Conservation (phyloP, 208 protist species). For the Tritrichomonas musculus region DNA sequence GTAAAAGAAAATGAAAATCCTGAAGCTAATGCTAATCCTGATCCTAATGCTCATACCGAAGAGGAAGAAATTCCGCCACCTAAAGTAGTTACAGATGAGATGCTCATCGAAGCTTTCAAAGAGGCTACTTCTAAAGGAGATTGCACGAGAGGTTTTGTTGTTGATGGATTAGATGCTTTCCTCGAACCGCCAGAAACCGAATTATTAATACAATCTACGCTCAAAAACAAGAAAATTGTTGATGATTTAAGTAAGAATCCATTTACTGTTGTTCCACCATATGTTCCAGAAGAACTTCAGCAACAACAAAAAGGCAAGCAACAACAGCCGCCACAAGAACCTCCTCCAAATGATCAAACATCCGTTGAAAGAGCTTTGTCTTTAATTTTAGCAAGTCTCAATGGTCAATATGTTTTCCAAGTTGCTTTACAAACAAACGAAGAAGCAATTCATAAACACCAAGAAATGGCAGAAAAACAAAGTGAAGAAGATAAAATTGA, state of each 20-base stretch:
- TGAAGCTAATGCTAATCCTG: too few species aligned
- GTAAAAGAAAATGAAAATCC: not conserved
- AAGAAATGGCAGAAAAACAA: not conserved
- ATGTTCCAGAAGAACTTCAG: too few species aligned
- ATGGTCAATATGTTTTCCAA: not conserved
- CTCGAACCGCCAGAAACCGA: not conserved
- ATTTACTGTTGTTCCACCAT: not conserved
- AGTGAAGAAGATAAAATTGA: not conserved
- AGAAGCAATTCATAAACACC: not conserved
- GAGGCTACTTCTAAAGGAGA: not conserved
- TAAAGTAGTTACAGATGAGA: not conserved
- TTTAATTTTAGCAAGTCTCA: not conserved
- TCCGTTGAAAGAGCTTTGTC: not conserved
- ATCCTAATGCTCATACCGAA: too few species aligned
- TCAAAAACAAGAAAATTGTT: not conserved
- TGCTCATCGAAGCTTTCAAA: not conserved
- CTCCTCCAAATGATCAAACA: not conserved
- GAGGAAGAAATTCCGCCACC: too few species aligned
- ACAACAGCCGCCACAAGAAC: not conserved
- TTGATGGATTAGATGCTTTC: not conserved
- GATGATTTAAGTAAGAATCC: not conserved
- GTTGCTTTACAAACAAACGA: not conserved
- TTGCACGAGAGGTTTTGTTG: not conserved
- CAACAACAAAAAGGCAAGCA: too few species aligned
- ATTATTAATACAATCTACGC: not conserved